A percentile compares a stretch with the other conserved stretches of the same genome.
These are phyloP conservation scores for Aegilops longissima DNA, from an alignment of 176 grass and related monocot species.

Conservation along the genomic window DNA sequence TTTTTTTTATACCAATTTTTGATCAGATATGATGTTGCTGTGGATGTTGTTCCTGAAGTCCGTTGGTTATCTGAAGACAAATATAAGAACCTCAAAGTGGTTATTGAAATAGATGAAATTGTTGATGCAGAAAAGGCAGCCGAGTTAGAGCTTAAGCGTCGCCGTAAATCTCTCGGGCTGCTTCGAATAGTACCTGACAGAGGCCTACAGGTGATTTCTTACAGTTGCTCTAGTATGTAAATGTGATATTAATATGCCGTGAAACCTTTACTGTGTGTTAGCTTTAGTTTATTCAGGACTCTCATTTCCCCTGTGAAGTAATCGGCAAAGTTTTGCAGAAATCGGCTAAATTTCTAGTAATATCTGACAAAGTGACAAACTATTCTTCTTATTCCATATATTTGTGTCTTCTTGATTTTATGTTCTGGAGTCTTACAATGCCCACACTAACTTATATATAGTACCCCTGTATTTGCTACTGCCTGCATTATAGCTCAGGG, in stretches of 20 bases:
- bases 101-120: conserved; percentile 87
- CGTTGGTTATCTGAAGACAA: conserved; percentile 80
- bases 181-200: conserved; percentile 76
- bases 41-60: conserved; percentile 74
- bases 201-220: conserved; percentile 80
- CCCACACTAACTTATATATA: neutral
- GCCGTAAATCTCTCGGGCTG: conserved; percentile 75
- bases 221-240: conserved; percentile 5
- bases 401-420: neutral
- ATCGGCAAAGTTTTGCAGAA: neutral
- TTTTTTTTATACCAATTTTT: conserved; percentile 24
- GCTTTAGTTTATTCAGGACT: neutral
- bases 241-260: neutral
- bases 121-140: conserved; percentile 71
- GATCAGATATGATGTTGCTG: conserved; percentile 78
- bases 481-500: neutral
- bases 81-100: conserved; percentile 90
- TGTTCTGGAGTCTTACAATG: neutral
- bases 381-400: neutral
- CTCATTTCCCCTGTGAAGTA: neutral
- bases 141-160: conserved; percentile 65
- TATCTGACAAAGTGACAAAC: neutral
- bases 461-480: neutral
- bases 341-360: neutral
- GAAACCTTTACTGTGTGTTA: conserved; percentile 7